Conservation (phyloP, 345 rosid genomes). For the Gossypium longicalyx region DNA sequence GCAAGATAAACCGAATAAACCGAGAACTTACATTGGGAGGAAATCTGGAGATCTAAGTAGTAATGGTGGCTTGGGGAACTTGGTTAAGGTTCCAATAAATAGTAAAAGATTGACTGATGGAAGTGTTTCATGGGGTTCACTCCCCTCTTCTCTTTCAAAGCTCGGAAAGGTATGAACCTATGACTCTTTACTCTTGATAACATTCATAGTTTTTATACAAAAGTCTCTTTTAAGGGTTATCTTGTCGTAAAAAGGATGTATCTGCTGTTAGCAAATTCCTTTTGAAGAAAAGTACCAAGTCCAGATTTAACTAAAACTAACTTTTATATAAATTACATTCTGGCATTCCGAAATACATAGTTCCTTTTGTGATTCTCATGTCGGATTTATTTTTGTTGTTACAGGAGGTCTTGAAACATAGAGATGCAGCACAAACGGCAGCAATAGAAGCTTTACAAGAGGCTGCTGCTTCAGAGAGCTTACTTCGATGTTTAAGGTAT, state of each 20-base stretch:
- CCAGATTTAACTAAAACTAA: neutral
- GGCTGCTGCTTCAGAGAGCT: conserved; percentile 90
- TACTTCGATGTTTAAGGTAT: conserved; percentile 86
- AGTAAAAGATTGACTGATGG: conserved; percentile 62
- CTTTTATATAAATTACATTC: neutral
- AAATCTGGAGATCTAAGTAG: conserved; percentile 43
- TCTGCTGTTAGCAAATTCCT: conserved; percentile 5
- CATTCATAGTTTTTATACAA: neutral
- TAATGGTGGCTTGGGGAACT: conserved; percentile 61
- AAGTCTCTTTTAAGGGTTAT: neutral
- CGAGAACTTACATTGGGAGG: conserved; percentile 40
- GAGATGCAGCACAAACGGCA: conserved; percentile 85
- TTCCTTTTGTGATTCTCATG: neutral
- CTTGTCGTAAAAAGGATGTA: neutral
- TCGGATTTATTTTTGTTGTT: conserved; percentile 9
- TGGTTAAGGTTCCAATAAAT: conserved; percentile 71
- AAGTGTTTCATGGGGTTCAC: conserved; percentile 66
- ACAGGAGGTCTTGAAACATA: conserved; percentile 80
- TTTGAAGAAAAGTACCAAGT: neutral
- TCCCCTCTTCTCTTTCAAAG: conserved; percentile 76
- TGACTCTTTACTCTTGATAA: conserved; percentile 20
- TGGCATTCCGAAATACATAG: neutral
- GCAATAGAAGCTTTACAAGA: conserved; percentile 90
- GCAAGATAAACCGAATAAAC: conserved; percentile 47
- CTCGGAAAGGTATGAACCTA: conserved; percentile 72